These are phyloP conservation scores for Trichosporon ovoides DNA, from an alignment of 1,284 basidiomycete species.

Conservation along the genomic window DNA sequence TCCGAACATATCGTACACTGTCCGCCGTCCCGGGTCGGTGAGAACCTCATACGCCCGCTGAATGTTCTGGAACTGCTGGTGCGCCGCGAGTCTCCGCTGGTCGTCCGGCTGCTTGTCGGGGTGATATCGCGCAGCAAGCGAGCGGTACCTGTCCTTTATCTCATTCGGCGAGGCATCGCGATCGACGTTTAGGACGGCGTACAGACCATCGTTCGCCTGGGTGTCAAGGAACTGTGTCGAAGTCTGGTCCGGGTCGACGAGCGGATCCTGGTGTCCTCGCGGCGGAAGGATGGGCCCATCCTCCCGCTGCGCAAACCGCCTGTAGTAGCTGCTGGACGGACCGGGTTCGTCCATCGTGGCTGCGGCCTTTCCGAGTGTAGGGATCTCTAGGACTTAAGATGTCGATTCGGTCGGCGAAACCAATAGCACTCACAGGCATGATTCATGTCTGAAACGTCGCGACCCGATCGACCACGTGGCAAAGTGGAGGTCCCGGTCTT, in stretches of 20 bases:
- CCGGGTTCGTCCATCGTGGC: conserved; percentile 36
- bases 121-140: conserved; percentile 50
- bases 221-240: conserved; percentile 13
- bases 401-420: background rate
- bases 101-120: conserved; percentile 54
- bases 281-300: conserved; percentile 35
- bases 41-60: conserved; percentile 50
- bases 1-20: conserved; percentile 55
- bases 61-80: conserved; percentile 39
- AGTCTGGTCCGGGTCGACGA: conserved; percentile 18
- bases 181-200: conserved; percentile 43
- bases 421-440: background rate
- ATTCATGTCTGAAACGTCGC: background rate
- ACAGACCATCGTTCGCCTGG: conserved; percentile 23
- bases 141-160: conserved; percentile 43
- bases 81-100: conserved; percentile 30
- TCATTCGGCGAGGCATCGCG: conserved; percentile 34
- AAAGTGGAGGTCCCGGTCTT: background rate
- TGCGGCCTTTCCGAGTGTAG: background rate
- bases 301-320: conserved; percentile 32
- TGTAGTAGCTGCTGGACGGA: conserved; percentile 40
- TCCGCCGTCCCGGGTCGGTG: conserved; percentile 49
- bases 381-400: background rate
- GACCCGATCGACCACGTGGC: background rate
- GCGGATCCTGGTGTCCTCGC: conserved; percentile 26